Evolutionary conservation across 352 stramenopile species (phyloP), one percentile per base, ranked within the genome.

Genomic region (Globisporangium polare): DNA sequence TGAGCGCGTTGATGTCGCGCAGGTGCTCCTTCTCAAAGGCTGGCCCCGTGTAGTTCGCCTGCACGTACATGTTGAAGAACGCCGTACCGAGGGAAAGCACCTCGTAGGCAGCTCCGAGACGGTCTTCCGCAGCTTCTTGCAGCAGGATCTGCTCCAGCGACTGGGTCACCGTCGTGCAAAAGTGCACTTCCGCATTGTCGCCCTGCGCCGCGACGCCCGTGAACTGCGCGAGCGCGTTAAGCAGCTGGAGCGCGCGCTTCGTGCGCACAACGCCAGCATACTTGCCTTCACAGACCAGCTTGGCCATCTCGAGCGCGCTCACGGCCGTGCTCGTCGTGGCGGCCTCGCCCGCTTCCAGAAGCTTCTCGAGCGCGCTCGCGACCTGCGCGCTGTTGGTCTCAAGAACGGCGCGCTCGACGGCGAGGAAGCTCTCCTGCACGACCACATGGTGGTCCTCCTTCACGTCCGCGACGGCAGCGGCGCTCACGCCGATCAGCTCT

Each of bases 21-120:
- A 94, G 60, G 29, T 67, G 58, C 49, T 69, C 63, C 18, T 72
- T 70, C 41, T 91, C 80, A 46, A 94, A 79, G 15, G 85, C 82
- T 8, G 85, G 85, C 20, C 85, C 82, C 3, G 85, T 92, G 70
- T 94, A 94, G 58, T 94, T 92, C 20, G 82, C 75, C 49, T 94
- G 83, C 42, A 92, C 82, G 57, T 90, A 94, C 65, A 92, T 75
- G 57, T 87, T 78, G 54, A 94, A 77, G 58, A 90, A 80, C 13
- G 82, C 77, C 0, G 88, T 56, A 13, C 73, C 85, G 15, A 80
- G 49, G 53, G 88, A 86, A 10, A 92, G 50, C 12, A 92, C 62
- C 51, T 89, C 69, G 51, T 91, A 91, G 15, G 60, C 70, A 7
- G 68, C 65, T 7, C 77, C 71, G 24, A 83, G 63, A 26, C 70